Conservation (phyloP, 2,329 filamentous ascomycete species). For the Delphinella strobiligena region DNA sequence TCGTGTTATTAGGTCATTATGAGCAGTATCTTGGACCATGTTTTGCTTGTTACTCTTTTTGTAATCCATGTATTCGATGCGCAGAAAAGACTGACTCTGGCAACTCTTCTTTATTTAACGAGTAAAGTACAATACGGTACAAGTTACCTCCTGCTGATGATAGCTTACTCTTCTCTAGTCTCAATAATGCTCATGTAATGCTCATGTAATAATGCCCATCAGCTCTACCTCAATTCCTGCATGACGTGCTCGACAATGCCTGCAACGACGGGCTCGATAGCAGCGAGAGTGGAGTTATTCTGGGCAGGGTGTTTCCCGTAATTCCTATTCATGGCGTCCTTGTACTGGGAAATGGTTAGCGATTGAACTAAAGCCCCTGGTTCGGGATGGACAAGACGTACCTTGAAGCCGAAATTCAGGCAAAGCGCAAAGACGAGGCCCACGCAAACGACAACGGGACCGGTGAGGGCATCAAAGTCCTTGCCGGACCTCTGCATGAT, state of each 20-base stretch:
- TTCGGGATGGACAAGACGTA: neutral
- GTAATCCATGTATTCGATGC: too few relatives aligned
- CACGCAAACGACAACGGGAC: conserved; percentile 70
- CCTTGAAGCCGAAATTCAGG: conserved; percentile 77
- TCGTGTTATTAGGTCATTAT: too few relatives aligned
- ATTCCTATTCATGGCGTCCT: neutral
- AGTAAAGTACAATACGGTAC: too few relatives aligned
- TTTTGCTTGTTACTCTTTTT: too few relatives aligned
- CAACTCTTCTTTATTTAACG: too few relatives aligned
- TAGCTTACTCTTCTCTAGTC: too few relatives aligned
- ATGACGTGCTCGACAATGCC: neutral
- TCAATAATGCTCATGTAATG: too few relatives aligned
- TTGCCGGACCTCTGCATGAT: conserved; percentile 78
- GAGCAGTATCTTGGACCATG: too few relatives aligned
- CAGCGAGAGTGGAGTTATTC: neutral
- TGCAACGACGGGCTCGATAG: neutral
- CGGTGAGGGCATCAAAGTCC: conserved; percentile 83
- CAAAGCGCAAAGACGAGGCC: conserved; percentile 68
- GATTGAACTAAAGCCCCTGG: neutral
- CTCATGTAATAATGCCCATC: too few relatives aligned
- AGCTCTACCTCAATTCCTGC: neutral
- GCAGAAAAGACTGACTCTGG: too few relatives aligned
- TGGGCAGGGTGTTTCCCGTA: neutral
- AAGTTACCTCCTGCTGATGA: too few relatives aligned
- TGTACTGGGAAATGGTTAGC: neutral